Conservation (phyloP, 805 yeast species). For the Citeromyces matritensis region DNA sequence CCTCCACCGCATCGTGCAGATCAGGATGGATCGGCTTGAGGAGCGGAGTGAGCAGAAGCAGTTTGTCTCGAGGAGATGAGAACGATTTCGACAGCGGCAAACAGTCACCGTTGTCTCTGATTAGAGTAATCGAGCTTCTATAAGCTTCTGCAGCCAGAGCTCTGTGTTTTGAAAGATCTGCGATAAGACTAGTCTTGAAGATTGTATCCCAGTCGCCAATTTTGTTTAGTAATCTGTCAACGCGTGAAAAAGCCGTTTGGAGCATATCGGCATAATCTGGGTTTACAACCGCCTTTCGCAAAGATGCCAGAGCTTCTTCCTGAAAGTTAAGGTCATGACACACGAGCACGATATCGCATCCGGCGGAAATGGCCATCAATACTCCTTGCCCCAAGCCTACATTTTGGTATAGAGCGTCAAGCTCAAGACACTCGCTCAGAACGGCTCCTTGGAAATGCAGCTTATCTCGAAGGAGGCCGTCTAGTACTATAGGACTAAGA, state of each 20-base stretch:
- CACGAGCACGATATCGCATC: conserved; percentile 49
- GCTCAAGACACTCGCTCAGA: conserved; percentile 43
- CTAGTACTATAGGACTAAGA: conserved; percentile 34
- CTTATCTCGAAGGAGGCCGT: conserved; percentile 32
- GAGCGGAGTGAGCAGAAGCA: conserved; percentile 17
- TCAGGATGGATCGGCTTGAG: conserved; percentile 16
- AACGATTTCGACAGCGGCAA: conserved; percentile 31
- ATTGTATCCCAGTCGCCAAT: conserved; percentile 25
- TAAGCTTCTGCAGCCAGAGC: conserved; percentile 28
- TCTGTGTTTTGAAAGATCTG: conserved; percentile 19
- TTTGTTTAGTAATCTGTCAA: conserved; percentile 23
- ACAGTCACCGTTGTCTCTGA: conserved; percentile 34
- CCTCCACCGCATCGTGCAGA: conserved; percentile 5
- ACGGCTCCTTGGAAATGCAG: conserved; percentile 41
- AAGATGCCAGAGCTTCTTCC: conserved; percentile 34
- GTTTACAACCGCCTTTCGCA: conserved; percentile 14
- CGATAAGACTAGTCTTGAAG: conserved; percentile 17
- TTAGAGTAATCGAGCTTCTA: conserved; percentile 32
- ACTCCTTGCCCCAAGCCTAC: conserved; percentile 57
- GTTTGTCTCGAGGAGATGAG: conserved; percentile 8
- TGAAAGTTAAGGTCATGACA: conserved; percentile 41
- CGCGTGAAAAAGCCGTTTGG: conserved; percentile 21
- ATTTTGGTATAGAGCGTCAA: conserved; percentile 49
- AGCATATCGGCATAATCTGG: conserved; percentile 25
- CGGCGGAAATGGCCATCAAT: conserved; percentile 43